Evolutionary conservation across 768 basidiomycete genomes (phyloP).

Genomic region (Gymnopilus junonius): DNA sequence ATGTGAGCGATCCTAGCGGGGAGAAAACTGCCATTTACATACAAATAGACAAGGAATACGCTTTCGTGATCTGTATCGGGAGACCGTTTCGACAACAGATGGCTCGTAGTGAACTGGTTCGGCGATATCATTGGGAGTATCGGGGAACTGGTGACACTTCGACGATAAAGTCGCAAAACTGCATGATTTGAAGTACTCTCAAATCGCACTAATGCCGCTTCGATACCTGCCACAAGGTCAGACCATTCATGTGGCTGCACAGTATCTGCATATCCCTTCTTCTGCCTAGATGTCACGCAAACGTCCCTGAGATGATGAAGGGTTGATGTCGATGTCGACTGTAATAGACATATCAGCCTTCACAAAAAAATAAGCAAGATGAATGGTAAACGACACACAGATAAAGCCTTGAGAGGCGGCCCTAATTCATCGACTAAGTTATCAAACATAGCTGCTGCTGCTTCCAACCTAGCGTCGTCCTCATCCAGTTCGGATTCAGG

Average conservation of each 20-base stretch:
- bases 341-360: background rate
- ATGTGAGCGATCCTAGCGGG: background rate
- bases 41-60: conserved; percentile 93
- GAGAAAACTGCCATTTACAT: conserved; percentile 31
- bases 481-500: conserved; percentile 32
- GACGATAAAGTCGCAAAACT: conserved; percentile 73
- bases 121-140: conserved; percentile 27
- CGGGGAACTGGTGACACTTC: conserved; percentile 40
- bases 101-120: conserved; percentile 13
- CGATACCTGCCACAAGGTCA: conserved; percentile 66
- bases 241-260: conserved; percentile 64
- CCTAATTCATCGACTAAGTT: conserved; percentile 81
- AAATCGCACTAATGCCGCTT: conserved; percentile 71
- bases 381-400: conserved; percentile 48
- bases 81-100: conserved; percentile 40
- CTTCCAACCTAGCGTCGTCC: conserved; percentile 48
- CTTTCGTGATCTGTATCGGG: conserved; percentile 71
- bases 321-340: conserved; percentile 66
- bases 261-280: conserved; percentile 31
- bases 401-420: conserved; percentile 73
- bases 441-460: conserved; percentile 77
- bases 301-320: conserved; percentile 68
- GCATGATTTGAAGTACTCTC: conserved; percentile 87
- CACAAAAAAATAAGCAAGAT: background rate
- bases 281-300: conserved; percentile 54